Evolutionary conservation across 2,329 filamentous ascomycete species (phyloP), one percentile per base, ranked within the genome.

Genomic region (Zasmidium angulare): DNA sequence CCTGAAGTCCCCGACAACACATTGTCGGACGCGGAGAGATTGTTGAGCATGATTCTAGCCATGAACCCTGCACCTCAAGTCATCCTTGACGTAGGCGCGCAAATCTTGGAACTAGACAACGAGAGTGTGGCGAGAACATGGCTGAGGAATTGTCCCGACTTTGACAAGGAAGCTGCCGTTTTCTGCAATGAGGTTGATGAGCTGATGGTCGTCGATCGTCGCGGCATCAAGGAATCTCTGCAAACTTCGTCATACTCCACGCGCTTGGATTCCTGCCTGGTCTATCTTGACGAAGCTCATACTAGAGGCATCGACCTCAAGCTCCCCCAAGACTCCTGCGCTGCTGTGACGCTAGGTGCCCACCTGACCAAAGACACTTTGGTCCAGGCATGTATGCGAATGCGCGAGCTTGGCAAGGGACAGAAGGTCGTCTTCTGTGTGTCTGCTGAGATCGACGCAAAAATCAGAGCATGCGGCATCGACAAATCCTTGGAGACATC

Each of bases 271-370:
- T 63, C 62, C 0, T 91, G 88, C 56, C 70, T 90, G 0, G 78
- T 91, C 0, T 92, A 86, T 54, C 76, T 93, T 0, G 89, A 92
- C 52, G 84, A 92, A 58, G 81, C 82, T 0, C 88, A 92, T 61
- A 90, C 88, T 0, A 73, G 89, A 2, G 89, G 89, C 0, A 90
- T 82, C 0, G 88, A 93, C 61, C 68, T 92, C 0, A 83, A 81
- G 31, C 71, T 90, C 0, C 88, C 87, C 0, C 56, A 59, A 0
- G 3, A 80, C 10, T 87, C 86, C 63, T 77, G 84, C 0, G 89
- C 88, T 0, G 85, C 85, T 0, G 84, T 92, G 0, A 91, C 88
- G 0, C 69, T 93, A 0, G 88, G 89, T 0, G 78, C 85, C 0
- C 76, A 78, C 2, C 63, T 91, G 1, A 87, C 84, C 0, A 92